Conservation (phyloP, 495 filamentous ascomycete species). For the Neurospora sublineolata region DNA sequence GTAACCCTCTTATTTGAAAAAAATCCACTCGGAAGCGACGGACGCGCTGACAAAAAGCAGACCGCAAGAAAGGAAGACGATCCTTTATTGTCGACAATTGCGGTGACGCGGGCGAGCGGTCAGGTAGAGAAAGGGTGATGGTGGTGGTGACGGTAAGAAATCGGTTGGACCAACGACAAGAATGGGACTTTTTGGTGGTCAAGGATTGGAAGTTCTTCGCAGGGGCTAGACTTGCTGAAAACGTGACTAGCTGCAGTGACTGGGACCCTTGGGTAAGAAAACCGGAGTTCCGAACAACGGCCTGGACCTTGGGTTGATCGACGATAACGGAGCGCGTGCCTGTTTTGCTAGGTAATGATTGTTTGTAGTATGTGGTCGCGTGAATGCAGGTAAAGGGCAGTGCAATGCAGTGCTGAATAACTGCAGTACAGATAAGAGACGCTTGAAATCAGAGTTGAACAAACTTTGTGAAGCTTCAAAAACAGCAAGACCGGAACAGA, state of each 20-base stretch:
- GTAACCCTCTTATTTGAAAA: background rate
- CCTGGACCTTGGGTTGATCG: background rate
- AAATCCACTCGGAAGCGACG: background rate
- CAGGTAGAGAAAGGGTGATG: background rate
- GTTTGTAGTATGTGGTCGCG: background rate
- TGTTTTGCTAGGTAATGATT: background rate
- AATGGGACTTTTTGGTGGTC: background rate
- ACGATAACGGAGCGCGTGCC: background rate
- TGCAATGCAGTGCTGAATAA: background rate
- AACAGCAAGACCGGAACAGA: background rate
- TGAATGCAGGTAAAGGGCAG: background rate
- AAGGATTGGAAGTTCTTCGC: background rate
- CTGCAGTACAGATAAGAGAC: background rate
- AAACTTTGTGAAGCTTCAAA: background rate
- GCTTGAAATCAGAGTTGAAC: background rate
- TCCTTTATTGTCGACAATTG: background rate
- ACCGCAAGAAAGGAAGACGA: background rate
- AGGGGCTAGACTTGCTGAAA: background rate
- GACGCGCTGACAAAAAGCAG: constrained; percentile 1
- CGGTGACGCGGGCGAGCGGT: background rate
- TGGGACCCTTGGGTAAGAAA: background rate
- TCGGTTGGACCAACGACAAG: background rate
- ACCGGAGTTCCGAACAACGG: background rate
- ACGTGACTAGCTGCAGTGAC: background rate
- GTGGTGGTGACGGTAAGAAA: background rate